Evolutionary conservation across 1,284 basidiomycete genomes (phyloP).

Genomic region (Ceratobasidium sp.): DNA sequence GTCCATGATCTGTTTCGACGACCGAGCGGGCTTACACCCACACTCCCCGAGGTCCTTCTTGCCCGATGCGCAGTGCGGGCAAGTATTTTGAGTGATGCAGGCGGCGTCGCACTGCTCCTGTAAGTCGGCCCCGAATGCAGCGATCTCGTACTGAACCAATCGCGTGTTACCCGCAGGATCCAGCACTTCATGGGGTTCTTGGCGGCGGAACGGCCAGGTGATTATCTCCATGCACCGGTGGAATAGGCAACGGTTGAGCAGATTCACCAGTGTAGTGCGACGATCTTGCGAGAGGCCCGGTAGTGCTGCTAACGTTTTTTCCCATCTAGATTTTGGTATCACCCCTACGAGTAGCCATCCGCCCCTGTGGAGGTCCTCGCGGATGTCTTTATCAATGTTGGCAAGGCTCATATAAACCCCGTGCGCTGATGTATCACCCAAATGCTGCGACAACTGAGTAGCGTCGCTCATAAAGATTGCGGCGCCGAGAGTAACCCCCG

Average conservation of each 20-base stretch:
- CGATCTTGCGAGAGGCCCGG: neutral
- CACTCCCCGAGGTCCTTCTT: neutral
- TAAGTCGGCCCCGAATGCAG: neutral
- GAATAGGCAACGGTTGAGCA: conserved; percentile 17
- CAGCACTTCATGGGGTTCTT: neutral
- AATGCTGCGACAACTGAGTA: neutral
- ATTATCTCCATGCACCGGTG: conserved; percentile 27
- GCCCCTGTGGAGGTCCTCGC: neutral
- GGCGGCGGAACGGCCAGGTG: neutral
- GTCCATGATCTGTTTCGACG: conserved; percentile 14
- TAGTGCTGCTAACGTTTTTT: neutral
- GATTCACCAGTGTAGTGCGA: neutral
- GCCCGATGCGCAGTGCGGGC: conserved; percentile 4
- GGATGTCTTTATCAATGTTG: neutral
- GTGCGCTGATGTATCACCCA: conserved; percentile 12
- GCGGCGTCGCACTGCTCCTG: conserved; percentile 6
- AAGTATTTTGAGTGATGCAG: neutral
- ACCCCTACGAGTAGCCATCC: neutral
- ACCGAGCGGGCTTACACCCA: conserved; percentile 21
- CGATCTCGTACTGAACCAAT: conserved; percentile 1
- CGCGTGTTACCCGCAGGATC: neutral
- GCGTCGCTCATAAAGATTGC: neutral
- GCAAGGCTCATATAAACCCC: conserved; percentile 6
- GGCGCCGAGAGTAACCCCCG: neutral
- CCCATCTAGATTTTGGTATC: conserved; percentile 2